Evolutionary conservation across 73 alveolate genomes (phyloP).

Genomic region (Strombidium stylifer): DNA sequence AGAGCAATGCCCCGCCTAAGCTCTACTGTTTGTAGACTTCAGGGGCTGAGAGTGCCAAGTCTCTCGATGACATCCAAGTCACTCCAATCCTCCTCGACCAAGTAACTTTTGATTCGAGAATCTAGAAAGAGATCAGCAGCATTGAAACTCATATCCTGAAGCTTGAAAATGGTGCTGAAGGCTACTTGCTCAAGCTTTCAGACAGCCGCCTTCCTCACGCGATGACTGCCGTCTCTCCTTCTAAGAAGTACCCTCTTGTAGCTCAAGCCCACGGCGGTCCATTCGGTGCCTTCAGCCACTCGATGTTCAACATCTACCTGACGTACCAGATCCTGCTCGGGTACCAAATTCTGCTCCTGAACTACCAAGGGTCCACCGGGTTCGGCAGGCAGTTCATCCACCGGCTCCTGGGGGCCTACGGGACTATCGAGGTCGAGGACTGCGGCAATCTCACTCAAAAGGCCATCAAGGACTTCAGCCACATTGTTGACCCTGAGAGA

Average conservation of each 20-base stretch:
- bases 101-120: background rate
- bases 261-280: conserved; percentile 70
- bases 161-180: conserved; percentile 43
- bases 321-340: conserved; percentile 18
- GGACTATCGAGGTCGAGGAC: conserved; percentile 46
- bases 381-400: conserved; percentile 39
- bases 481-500: conserved; percentile 18
- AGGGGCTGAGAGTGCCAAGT: background rate
- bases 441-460: conserved; percentile 9
- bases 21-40: background rate
- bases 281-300: conserved; percentile 10
- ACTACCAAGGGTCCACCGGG: conserved; percentile 52
- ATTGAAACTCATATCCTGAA: background rate
- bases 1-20: background rate
- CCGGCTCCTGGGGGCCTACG: conserved; percentile 38
- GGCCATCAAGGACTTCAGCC: conserved; percentile 16
- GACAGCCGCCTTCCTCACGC: no score
- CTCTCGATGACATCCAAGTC: background rate
- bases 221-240: background rate
- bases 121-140: background rate
- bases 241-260: conserved; percentile 36
- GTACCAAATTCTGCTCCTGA: conserved; percentile 11
- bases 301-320: conserved; percentile 2
- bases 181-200: no score
- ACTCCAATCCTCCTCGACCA: background rate